Evolutionary conservation across 805 yeast species (phyloP).

Genomic region (Teunomyces stri): DNA sequence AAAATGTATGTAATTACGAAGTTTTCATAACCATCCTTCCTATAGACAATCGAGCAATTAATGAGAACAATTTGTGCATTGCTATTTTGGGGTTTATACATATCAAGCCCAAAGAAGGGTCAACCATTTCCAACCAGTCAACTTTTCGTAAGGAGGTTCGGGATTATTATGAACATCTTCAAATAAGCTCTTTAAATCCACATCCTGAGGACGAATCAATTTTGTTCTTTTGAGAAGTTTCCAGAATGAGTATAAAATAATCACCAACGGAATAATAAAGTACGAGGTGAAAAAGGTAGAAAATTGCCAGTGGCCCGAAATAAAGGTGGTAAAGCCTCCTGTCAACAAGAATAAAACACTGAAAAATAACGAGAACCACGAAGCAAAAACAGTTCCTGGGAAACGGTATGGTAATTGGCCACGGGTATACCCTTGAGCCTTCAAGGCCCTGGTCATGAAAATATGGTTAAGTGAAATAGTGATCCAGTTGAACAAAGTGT

Average conservation of each 20-base stretch:
- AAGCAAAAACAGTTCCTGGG: constrained; percentile 22
- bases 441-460: constrained; percentile 32
- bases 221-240: constrained; percentile 29
- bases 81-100: too few species aligned
- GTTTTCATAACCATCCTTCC: too few species aligned
- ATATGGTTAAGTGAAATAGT: constrained; percentile 31
- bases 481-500: constrained; percentile 30
- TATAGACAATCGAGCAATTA: too few species aligned
- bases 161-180: constrained; percentile 25
- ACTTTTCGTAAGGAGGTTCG: constrained; percentile 23
- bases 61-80: too few species aligned
- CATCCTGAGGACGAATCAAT: constrained; percentile 10
- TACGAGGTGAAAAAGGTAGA: constrained; percentile 19
- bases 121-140: constrained; percentile 19
- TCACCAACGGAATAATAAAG: constrained; percentile 24
- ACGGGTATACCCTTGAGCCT: constrained; percentile 37
- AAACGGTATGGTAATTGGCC: constrained; percentile 31
- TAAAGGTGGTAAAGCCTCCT: constrained; percentile 34
- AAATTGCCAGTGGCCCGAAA: constrained; percentile 20
- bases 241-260: constrained; percentile 29
- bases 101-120: constrained; percentile 18
- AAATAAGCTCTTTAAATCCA: constrained; percentile 25
- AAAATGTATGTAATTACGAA: too few species aligned
- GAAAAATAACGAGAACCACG: constrained; percentile 28
- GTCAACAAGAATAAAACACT: constrained; percentile 24